These are phyloP conservation scores for Fragilaria radians DNA, from an alignment of 108 stramenopile genomes.

Conservation along the genomic window DNA sequence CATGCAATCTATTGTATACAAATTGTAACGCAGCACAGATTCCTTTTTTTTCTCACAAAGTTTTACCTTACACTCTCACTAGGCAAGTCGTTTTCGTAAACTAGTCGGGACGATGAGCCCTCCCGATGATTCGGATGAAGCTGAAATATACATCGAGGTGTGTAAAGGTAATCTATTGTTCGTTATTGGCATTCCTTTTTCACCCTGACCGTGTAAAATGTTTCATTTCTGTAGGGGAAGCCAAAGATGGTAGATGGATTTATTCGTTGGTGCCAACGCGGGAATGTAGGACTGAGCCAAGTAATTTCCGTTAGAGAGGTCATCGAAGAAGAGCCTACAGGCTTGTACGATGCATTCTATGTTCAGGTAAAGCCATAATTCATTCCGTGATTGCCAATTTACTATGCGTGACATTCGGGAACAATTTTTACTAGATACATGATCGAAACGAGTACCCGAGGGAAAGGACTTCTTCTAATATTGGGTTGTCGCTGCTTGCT, in stretches of 20 bases:
- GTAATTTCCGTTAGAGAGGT: slow-evolving; percentile 44
- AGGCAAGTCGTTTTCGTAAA: slow-evolving; percentile 67
- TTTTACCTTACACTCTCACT: slow-evolving; percentile 2
- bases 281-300: slow-evolving; percentile 67
- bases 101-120: slow-evolving; percentile 76
- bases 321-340: slow-evolving; percentile 63
- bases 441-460: background rate
- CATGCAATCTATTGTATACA: background rate
- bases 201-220: background rate
- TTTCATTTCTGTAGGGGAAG: slow-evolving; percentile 40
- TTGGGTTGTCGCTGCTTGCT: too few species aligned
- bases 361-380: slow-evolving; percentile 26
- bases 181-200: background rate
- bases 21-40: background rate
- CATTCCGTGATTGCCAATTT: too few species aligned
- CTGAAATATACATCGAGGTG: slow-evolving; percentile 78
- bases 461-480: background rate
- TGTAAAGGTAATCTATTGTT: slow-evolving; percentile 6
- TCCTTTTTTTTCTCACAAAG: background rate
- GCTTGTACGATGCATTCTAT: slow-evolving; percentile 80
- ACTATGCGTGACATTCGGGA: too few species aligned
- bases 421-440: too few species aligned
- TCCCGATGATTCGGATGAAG: slow-evolving; percentile 45
- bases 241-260: slow-evolving; percentile 76
- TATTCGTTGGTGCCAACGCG: slow-evolving; percentile 71